Conservation (phyloP, 164 flowering plant genomes). For the Dillenia turbinata region DNA sequence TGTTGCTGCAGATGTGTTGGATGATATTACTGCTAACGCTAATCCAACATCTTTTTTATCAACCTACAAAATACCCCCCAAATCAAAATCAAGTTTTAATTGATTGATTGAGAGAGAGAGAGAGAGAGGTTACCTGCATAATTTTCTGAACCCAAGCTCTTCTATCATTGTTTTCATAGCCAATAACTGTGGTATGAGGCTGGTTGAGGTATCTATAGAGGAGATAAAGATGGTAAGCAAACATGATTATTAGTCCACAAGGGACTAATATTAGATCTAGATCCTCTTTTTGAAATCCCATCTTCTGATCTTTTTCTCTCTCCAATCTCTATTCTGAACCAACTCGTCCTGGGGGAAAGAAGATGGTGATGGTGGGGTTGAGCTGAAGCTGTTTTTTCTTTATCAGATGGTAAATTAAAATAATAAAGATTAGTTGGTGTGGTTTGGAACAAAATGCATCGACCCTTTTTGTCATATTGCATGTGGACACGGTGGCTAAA, state of each 20-base stretch:
- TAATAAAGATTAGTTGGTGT: no score
- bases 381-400: no score
- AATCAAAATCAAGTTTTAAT: neutral
- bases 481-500: no score
- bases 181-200: slow-evolving; percentile 53
- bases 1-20: slow-evolving; percentile 41
- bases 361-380: no score
- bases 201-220: slow-evolving; percentile 37
- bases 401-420: no score
- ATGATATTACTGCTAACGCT: slow-evolving; percentile 27
- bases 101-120: neutral
- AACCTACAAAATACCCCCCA: slow-evolving; percentile 10
- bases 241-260: slow-evolving; percentile 39
- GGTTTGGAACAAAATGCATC: no score
- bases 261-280: slow-evolving; percentile 57
- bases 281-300: slow-evolving; percentile 30
- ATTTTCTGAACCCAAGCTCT: slow-evolving; percentile 43
- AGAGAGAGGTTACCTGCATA: slow-evolving; percentile 33
- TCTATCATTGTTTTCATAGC: slow-evolving; percentile 48
- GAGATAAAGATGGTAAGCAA: slow-evolving; percentile 49
- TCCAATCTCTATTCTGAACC: no score
- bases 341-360: no score
- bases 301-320: slow-evolving; percentile 3
- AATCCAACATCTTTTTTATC: slow-evolving; percentile 15
- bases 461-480: no score